Percentiles rank a stretch among this genome's conserved stretches.
phyloP scores from a whole-genome alignment of 495 filamentous ascomycete genomes.

The Aspergillus taichungensis region DNA sequence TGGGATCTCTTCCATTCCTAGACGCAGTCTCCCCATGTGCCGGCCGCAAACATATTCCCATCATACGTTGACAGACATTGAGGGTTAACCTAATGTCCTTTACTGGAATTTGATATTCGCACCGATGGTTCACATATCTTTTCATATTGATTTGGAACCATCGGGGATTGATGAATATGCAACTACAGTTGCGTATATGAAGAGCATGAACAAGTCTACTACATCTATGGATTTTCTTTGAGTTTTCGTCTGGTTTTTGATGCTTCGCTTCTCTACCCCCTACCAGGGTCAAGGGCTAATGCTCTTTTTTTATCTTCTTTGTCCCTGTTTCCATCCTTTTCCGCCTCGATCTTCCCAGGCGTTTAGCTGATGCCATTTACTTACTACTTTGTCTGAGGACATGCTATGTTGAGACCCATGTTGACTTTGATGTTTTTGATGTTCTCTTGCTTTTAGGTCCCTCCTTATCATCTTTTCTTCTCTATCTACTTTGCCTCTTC shows the following conservation, averaged over 20 bases:
- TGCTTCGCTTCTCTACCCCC: constrained; percentile 4
- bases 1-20: constrained; percentile 98
- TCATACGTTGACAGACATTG: too few relatives aligned
- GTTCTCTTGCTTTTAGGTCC: background rate
- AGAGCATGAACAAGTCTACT: constrained; percentile 14
- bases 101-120: too few relatives aligned
- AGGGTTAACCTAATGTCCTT: too few relatives aligned
- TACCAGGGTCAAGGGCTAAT: too few relatives aligned
- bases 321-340: too few relatives aligned
- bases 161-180: constrained; percentile 16
- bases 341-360: too few relatives aligned
- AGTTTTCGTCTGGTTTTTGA: constrained; percentile 7
- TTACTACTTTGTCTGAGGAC: too few relatives aligned
- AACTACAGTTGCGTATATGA: constrained; percentile 17
- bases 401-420: too few relatives aligned
- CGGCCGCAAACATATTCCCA: too few relatives aligned
- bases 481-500: constrained; percentile 6
- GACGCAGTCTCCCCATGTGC: constrained; percentile 9
- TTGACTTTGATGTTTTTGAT: background rate
- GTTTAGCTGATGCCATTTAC: too few relatives aligned
- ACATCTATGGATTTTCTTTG: constrained; percentile 6
- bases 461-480: constrained; percentile 1
- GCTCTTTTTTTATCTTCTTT: too few relatives aligned
- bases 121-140: too few relatives aligned
- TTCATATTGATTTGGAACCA: background rate